A percentile compares a stretch with the other conserved stretches of the same genome.
Evolutionary conservation across 1,284 basidiomycete species (phyloP).

Genomic region (Cutaneotrichosporon mucoides): DNA sequence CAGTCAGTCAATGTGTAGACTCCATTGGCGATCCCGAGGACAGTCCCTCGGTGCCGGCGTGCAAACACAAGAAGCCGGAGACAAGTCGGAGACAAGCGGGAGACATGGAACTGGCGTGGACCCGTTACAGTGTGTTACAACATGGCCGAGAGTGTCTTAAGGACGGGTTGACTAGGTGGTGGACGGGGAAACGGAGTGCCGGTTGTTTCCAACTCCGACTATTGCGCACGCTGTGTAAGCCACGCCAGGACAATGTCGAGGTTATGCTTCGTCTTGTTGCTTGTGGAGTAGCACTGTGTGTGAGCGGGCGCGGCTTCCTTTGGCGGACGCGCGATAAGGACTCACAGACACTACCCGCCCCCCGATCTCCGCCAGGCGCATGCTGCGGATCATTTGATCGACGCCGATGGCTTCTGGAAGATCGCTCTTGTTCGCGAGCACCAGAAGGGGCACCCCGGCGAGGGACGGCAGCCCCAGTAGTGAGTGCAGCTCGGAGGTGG

Average conservation of each 20-base stretch:
- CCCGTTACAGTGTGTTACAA: no score
- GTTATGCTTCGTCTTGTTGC: conserved; percentile 91
- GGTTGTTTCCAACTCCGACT: no score
- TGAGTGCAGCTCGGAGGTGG: conserved; percentile 84
- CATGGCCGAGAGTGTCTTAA: no score
- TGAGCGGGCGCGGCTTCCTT: background rate
- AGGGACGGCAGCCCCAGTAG: conserved; percentile 71
- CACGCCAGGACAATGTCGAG: conserved; percentile 56
- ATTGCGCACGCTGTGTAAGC: conserved; percentile 44
- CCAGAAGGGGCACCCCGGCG: conserved; percentile 76
- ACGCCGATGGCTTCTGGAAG: conserved; percentile 71
- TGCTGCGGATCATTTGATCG: conserved; percentile 75
- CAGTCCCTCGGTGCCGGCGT: no score
- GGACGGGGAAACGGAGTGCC: no score
- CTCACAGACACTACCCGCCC: conserved; percentile 79
- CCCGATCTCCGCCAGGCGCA: conserved; percentile 79
- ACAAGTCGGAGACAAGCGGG: no score
- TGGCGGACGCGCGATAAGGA: conserved; percentile 7
- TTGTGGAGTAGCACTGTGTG: conserved; percentile 49
- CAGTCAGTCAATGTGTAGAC: no score
- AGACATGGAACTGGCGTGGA: no score
- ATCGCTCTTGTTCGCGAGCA: conserved; percentile 96
- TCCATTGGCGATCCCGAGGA: no score
- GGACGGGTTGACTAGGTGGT: background rate
- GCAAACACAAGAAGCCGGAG: no score